These are phyloP conservation scores for Brassica napus DNA, from an alignment of 345 rosid species.

Conservation along the genomic window Da-Ae NC_063448.1:13181001-13181500, in stretches of 20 bases:
- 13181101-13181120: slow-evolving; percentile 52
- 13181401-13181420: slow-evolving; percentile 60
- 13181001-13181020: slow-evolving; percentile 68
- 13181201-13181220: not conserved
- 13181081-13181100: slow-evolving; percentile 49
- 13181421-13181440: slow-evolving; percentile 61
- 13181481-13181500: not conserved
- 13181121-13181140: slow-evolving; percentile 58
- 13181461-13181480: slow-evolving; percentile 60
- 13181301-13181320: slow-evolving; percentile 60
- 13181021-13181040: slow-evolving; percentile 62
- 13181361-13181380: slow-evolving; percentile 56
- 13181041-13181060: slow-evolving; percentile 64
- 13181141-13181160: slow-evolving; percentile 63
- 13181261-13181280: slow-evolving; percentile 34
- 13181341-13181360: slow-evolving; percentile 57
- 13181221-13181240: not conserved
- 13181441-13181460: slow-evolving; percentile 53
- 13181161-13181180: slow-evolving; percentile 47
- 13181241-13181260: not conserved
- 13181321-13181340: slow-evolving; percentile 60
- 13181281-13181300: slow-evolving; percentile 66
- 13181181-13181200: slow-evolving; percentile 49
- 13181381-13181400: slow-evolving; percentile 57
- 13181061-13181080: slow-evolving; percentile 75